Evolutionary conservation across 2,329 filamentous ascomycete genomes (phyloP).

Genomic region (Trichoderma oligosporum): DNA sequence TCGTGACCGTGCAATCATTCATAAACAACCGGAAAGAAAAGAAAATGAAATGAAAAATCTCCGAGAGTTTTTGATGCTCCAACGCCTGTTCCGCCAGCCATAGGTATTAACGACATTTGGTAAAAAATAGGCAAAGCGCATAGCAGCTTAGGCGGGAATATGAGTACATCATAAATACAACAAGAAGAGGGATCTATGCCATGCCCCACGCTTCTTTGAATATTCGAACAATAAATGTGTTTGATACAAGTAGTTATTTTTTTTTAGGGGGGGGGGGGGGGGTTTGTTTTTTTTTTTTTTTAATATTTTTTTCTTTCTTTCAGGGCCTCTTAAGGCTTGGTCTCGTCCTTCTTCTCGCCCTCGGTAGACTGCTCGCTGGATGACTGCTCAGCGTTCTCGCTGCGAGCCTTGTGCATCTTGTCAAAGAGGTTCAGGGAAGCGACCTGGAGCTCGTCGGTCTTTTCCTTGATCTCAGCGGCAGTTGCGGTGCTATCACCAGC

Average conservation of each 20-base stretch:
- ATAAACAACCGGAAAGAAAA: conserved; percentile 37
- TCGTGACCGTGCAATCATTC: conserved; percentile 44
- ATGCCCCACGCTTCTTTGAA: conserved; percentile 33
- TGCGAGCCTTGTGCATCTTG: conserved; percentile 98
- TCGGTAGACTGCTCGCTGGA: conserved; percentile 52
- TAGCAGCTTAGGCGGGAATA: conserved; percentile 40
- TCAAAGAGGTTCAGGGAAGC: conserved; percentile 95
- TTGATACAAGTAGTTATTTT: conserved; percentile 2
- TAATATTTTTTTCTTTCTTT: background rate
- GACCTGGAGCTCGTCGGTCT: conserved; percentile 96
- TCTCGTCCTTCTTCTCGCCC: conserved; percentile 73
- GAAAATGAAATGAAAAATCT: conserved; percentile 28
- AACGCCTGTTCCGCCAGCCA: conserved; percentile 49
- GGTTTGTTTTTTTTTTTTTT: background rate
- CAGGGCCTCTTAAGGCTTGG: conserved; percentile 54
- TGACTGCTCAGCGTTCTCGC: conserved; percentile 58
- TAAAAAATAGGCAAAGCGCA: conserved; percentile 37
- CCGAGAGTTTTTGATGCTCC: conserved; percentile 48
- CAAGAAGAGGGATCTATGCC: conserved; percentile 34
- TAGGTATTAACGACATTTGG: conserved; percentile 45
- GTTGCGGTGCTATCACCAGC: conserved; percentile 82
- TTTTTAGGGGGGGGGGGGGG: too few species aligned
- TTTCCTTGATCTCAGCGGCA: conserved; percentile 92
- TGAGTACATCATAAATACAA: conserved; percentile 52
- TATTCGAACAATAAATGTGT: conserved; percentile 28